These are phyloP conservation scores for Aspergillus amoenus DNA, from an alignment of 2,329 filamentous ascomycete genomes.

Conservation along the genomic window DNA sequence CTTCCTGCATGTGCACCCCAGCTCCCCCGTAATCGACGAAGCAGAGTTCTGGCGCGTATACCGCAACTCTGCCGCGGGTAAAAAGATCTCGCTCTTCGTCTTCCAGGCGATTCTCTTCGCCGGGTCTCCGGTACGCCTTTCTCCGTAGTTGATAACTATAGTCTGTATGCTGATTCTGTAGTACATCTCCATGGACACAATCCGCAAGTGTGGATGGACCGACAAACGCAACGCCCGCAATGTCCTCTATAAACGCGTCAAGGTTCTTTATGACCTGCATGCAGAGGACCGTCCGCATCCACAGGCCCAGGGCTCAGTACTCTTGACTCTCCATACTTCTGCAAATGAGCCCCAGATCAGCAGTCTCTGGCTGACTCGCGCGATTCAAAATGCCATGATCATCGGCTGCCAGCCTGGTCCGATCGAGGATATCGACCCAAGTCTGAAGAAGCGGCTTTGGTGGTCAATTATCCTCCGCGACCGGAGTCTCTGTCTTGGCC, in stretches of 20 bases:
- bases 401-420: constrained; percentile 47
- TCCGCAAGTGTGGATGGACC: constrained; percentile 41
- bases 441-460: constrained; percentile 53
- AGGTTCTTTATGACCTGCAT: constrained; percentile 36
- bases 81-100: constrained; percentile 30
- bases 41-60: constrained; percentile 46
- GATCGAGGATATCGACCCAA: constrained; percentile 28
- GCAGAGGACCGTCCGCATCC: constrained; percentile 24
- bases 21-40: constrained; percentile 36
- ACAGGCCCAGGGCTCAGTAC: constrained; percentile 31
- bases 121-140: constrained; percentile 34
- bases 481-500: constrained; percentile 50
- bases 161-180: constrained; percentile 16
- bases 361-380: constrained; percentile 48
- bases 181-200: constrained; percentile 48
- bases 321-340: constrained; percentile 43
- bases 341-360: constrained; percentile 28
- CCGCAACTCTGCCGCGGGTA: background rate
- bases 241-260: constrained; percentile 46
- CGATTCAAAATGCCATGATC: constrained; percentile 52
- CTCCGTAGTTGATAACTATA: background rate
- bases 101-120: constrained; percentile 33
- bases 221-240: constrained; percentile 47
- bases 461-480: constrained; percentile 58
- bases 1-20: constrained; percentile 32